Conservation (phyloP, 2,329 filamentous ascomycete species). For the Leptosphaerulina australis region DNA sequence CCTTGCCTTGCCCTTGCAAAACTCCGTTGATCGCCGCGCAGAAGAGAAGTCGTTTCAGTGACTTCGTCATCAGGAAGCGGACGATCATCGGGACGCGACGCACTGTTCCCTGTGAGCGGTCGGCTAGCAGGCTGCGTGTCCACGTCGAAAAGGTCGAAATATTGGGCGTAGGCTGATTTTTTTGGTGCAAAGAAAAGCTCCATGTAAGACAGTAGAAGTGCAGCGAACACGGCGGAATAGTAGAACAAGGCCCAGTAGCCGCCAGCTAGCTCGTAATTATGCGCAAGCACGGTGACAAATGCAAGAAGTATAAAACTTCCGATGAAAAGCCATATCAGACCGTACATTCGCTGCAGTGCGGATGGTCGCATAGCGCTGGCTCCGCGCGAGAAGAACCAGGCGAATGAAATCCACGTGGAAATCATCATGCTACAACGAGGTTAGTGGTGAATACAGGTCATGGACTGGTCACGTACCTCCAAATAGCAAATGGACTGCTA, state of each 20-base stretch:
- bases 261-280: conserved; percentile 72
- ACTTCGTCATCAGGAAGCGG: conserved; percentile 48
- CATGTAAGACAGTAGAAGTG: conserved; percentile 74
- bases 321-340: conserved; percentile 81
- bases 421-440: conserved; percentile 69
- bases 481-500: conserved; percentile 84
- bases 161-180: conserved; percentile 72
- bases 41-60: conserved; percentile 63
- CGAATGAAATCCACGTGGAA: conserved; percentile 76
- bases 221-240: conserved; percentile 74
- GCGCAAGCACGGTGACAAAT: conserved; percentile 73
- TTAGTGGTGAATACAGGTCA: conserved; percentile 3
- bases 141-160: conserved; percentile 48
- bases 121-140: conserved; percentile 42
- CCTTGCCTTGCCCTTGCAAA: conserved; percentile 63
- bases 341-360: conserved; percentile 81
- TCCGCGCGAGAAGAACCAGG: conserved; percentile 82
- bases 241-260: conserved; percentile 85
- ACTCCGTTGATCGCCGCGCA: conserved; percentile 59
- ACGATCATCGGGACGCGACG: conserved; percentile 41
- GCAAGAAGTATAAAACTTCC: conserved; percentile 76
- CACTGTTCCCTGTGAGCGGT: conserved; percentile 44
- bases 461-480: conserved; percentile 54
- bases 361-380: conserved; percentile 82
- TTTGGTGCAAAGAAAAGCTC: conserved; percentile 76